These are phyloP conservation scores for Neophaeococcomyces aloes DNA, from an alignment of 2,329 filamentous ascomycete genomes.

Conservation along the genomic window DNA sequence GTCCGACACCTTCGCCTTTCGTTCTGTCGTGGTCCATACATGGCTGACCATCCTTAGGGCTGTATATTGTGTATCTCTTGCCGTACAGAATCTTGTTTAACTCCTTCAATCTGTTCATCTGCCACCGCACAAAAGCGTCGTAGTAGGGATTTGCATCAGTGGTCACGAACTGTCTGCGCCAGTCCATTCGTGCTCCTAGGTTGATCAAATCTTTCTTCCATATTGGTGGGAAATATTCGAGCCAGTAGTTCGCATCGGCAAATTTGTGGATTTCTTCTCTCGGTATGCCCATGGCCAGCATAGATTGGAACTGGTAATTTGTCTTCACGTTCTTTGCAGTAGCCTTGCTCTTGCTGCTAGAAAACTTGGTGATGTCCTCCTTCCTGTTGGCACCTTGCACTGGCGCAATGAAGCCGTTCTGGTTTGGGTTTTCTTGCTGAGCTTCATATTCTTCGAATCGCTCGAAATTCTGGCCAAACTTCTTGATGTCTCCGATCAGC, in stretches of 20 bases:
- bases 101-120: constrained; percentile 23
- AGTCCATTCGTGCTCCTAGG: constrained; percentile 81
- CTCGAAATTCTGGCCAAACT: constrained; percentile 81
- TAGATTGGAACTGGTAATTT: constrained; percentile 95
- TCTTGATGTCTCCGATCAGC: constrained; percentile 74
- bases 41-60: constrained; percentile 75
- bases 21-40: constrained; percentile 81
- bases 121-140: constrained; percentile 90
- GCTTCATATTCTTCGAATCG: constrained; percentile 56
- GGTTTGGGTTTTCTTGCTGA: constrained; percentile 38
- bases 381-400: constrained; percentile 51
- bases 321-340: constrained; percentile 80
- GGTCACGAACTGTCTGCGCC: constrained; percentile 84
- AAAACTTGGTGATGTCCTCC: constrained; percentile 83
- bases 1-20: constrained; percentile 68
- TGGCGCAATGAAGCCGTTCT: constrained; percentile 46
- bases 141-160: constrained; percentile 97
- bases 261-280: constrained; percentile 85
- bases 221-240: constrained; percentile 79
- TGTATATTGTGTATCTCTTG: constrained; percentile 88
- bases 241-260: constrained; percentile 82
- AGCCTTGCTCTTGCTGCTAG: constrained; percentile 84
- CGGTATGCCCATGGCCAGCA: constrained; percentile 82
- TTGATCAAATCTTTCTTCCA: constrained; percentile 69
- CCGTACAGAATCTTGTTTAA: constrained; percentile 42